These are phyloP conservation scores for Trichoderma koningiopsis DNA, from an alignment of 2,329 filamentous ascomycete genomes.

Conservation along the genomic window DNA sequence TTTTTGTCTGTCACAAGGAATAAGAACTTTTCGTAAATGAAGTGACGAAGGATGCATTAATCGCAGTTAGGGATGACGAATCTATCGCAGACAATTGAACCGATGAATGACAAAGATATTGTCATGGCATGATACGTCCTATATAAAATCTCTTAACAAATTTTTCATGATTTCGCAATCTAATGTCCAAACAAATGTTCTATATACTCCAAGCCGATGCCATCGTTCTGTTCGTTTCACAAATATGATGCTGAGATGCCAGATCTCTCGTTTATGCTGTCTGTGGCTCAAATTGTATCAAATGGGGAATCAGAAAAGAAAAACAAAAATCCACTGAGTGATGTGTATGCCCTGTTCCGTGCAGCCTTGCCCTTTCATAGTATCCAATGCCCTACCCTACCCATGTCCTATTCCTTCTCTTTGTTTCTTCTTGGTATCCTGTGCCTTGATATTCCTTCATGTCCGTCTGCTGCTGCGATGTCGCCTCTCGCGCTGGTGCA, in stretches of 20 bases:
- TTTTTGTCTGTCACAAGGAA: conserved; percentile 26
- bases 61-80: not conserved
- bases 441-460: not conserved
- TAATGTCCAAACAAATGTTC: conserved; percentile 11
- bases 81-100: not conserved
- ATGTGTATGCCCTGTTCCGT: not conserved
- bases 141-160: not conserved
- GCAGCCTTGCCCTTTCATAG: not conserved
- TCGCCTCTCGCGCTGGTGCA: conserved; percentile 16
- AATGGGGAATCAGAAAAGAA: not conserved
- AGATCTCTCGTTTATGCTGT: conserved; percentile 12
- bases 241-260: conserved; percentile 4
- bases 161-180: conserved; percentile 21
- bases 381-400: not conserved
- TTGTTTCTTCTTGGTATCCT: not conserved
- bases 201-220: conserved; percentile 17
- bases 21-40: not conserved
- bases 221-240: conserved; percentile 1
- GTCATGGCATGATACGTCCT: not conserved
- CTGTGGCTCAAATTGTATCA: conserved; percentile 1
- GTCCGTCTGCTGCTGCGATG: conserved; percentile 22
- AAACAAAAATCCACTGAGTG: not conserved
- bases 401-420: not conserved
- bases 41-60: not conserved
- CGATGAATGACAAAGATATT: not conserved